Evolutionary conservation across 192 early-diverging fungal species (phyloP).

Genomic region (Backusella luteola): DNA sequence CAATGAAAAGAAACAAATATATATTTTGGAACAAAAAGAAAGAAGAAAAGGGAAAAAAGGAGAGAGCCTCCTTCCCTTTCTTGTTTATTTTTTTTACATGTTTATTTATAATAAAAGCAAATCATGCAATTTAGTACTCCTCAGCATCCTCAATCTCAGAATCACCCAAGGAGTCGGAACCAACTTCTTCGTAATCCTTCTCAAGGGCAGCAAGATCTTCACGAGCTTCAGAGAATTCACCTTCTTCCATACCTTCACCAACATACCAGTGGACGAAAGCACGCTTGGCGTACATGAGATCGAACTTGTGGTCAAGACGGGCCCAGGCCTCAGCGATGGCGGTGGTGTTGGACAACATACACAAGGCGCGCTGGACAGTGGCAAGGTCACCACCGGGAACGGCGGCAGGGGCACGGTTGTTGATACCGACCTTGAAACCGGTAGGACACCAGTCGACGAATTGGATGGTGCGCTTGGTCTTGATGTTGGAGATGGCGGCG

Average conservation of each 20-base stretch:
- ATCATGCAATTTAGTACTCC: constrained; percentile 16
- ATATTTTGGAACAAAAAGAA: background rate
- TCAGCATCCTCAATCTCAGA: constrained; percentile 71
- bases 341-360: constrained; percentile 99
- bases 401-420: constrained; percentile 87
- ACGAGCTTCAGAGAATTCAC: constrained; percentile 99
- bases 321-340: constrained; percentile 99
- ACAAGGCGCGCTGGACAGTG: constrained; percentile 92
- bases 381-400: constrained; percentile 94
- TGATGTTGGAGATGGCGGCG: constrained; percentile 84
- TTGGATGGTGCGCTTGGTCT: constrained; percentile 94
- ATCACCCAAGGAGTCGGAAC: constrained; percentile 88
- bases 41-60: background rate
- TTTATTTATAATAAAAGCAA: constrained; percentile 9
- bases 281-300: constrained; percentile 99
- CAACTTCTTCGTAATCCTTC: constrained; percentile 99
- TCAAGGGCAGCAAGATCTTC: constrained; percentile 99
- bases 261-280: constrained; percentile 99
- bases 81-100: background rate
- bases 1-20: background rate
- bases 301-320: constrained; percentile 99
- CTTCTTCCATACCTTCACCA: constrained; percentile 99
- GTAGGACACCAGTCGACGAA: constrained; percentile 99
- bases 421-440: constrained; percentile 99
- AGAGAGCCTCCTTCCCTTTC: background rate